These are phyloP conservation scores for Collybia nuda DNA, from an alignment of 768 basidiomycete species.

Conservation along the genomic window DNA sequence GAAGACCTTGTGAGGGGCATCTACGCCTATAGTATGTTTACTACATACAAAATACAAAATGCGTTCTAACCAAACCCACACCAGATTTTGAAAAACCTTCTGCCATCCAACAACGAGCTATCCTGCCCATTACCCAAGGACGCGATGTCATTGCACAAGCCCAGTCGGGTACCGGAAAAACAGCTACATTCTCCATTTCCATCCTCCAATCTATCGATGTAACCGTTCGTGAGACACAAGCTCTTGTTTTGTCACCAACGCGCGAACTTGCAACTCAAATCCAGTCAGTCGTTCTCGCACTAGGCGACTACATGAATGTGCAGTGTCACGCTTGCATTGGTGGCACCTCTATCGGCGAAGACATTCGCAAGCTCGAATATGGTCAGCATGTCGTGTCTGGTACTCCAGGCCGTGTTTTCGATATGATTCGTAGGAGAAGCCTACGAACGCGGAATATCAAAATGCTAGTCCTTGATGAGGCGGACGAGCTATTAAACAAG, in stretches of 20 bases:
- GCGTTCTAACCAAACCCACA: background rate
- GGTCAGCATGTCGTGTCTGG: conserved; percentile 98
- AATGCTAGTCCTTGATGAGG: conserved; percentile 93
- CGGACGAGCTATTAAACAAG: conserved; percentile 95
- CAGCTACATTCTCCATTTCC: conserved; percentile 97
- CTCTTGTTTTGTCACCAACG: conserved; percentile 95
- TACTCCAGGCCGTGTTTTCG: conserved; percentile 96
- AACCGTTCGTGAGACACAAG: conserved; percentile 92
- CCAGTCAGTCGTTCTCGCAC: conserved; percentile 92
- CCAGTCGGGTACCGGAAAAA: conserved; percentile 99
- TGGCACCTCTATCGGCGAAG: conserved; percentile 95
- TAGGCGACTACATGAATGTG: conserved; percentile 99
- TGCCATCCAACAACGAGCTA: conserved; percentile 97
- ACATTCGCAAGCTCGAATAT: conserved; percentile 95
- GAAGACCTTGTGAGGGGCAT: conserved; percentile 95
- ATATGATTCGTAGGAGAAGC: conserved; percentile 96
- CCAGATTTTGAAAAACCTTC: conserved; percentile 95
- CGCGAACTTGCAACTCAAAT: conserved; percentile 99
- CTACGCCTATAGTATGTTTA: conserved; percentile 90
- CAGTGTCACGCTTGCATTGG: conserved; percentile 99
- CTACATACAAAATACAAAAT: background rate
- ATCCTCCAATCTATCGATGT: conserved; percentile 98
- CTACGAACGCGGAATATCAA: conserved; percentile 97
- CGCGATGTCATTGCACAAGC: conserved; percentile 99
- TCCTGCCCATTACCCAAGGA: conserved; percentile 92